Evolutionary conservation across 495 filamentous ascomycete genomes (phyloP).

Genomic region (Xylaria nigripes): DNA sequence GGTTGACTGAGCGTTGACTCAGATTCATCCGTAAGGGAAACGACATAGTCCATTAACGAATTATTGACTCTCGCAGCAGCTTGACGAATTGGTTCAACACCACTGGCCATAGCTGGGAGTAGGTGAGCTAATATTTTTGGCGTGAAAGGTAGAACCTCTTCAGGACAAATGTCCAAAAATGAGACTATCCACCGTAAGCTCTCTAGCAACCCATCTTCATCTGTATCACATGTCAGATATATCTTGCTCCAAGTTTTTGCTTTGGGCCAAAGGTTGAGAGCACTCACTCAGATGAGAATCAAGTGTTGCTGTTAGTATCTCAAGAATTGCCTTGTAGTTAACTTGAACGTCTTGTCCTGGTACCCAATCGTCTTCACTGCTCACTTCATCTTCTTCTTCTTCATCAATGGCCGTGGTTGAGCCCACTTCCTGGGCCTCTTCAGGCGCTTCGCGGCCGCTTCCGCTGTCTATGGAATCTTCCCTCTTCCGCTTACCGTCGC

Average conservation of each 20-base stretch:
- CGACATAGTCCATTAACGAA: conserved; percentile 83
- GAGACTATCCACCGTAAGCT: conserved; percentile 91
- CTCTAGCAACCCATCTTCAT: conserved; percentile 85
- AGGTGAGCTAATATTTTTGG: conserved; percentile 86
- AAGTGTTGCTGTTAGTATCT: conserved; percentile 85
- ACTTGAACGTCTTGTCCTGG: conserved; percentile 96
- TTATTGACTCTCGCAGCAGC: conserved; percentile 84
- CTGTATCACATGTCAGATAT: conserved; percentile 30
- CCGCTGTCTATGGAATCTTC: conserved; percentile 57
- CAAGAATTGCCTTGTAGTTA: conserved; percentile 82
- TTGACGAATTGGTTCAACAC: conserved; percentile 77
- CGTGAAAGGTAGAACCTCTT: conserved; percentile 93
- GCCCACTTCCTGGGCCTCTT: conserved; percentile 46
- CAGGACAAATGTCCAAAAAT: conserved; percentile 94
- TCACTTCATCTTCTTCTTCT: conserved; percentile 47
- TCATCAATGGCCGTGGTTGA: conserved; percentile 51
- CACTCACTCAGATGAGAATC: conserved; percentile 68
- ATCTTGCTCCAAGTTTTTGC: not conserved
- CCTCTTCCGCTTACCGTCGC: conserved; percentile 56
- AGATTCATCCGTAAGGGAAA: conserved; percentile 75
- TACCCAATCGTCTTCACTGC: conserved; percentile 85
- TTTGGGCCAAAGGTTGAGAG: not conserved
- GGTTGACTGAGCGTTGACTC: conserved; percentile 35
- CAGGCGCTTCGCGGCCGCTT: conserved; percentile 36
- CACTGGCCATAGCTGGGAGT: conserved; percentile 88